Base-by-base conservation (phyloP, 305 asterid species). In the Salvia sclarea region DNA sequence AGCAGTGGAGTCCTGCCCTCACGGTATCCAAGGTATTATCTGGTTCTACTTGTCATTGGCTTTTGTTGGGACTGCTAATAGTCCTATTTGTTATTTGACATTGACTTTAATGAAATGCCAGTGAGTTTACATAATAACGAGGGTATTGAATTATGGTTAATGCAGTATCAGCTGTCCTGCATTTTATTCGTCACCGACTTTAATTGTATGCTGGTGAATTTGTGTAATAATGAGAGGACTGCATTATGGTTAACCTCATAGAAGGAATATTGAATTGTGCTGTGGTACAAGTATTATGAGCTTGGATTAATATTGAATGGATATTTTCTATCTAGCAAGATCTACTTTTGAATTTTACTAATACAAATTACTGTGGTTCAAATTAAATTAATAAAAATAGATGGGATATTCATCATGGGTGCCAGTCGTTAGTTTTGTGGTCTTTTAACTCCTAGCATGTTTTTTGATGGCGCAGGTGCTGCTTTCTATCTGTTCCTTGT, bases 1-100 rank as follows among this genome's bases (percentile, higher is more conserved):
- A 88, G 75, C 96, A 88, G 71, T 88, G 91, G 96, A 88, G 96
- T 78, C 96, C 93, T 67, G 96, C 96, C 7, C 87, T 88, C 45
- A 83, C 93, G 10, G 65, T 86, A 48, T 88, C 96, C 3, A 88
- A 88, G 96, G 96, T 86, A 82, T 12, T 40, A n/a, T 24, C 24
- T 43, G 50, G 2, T 60, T 21, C 13, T 2, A 21, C 22, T 13
- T 55, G 40, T 13, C 60, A 25, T 13, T 13, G 56, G 22, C 61
- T 54, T 25, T 54, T 33, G 38, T 13, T 53, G 18, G 8, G 22
- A 54, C 12, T n/a, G 28, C 40, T 6, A 28, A 28, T 6, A 25
- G 6, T 2, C 61, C 38, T 28, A n/a, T 28, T 25, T n/a, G n/a
- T 55, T 28, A 2, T 28, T 28, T 20, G 14, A 9, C 61, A 28